A percentile compares a stretch with the other conserved stretches of the same genome.
Conservation (phyloP, 2,329 filamentous ascomycete species). For the Aspergillus phoenicis region DNA sequence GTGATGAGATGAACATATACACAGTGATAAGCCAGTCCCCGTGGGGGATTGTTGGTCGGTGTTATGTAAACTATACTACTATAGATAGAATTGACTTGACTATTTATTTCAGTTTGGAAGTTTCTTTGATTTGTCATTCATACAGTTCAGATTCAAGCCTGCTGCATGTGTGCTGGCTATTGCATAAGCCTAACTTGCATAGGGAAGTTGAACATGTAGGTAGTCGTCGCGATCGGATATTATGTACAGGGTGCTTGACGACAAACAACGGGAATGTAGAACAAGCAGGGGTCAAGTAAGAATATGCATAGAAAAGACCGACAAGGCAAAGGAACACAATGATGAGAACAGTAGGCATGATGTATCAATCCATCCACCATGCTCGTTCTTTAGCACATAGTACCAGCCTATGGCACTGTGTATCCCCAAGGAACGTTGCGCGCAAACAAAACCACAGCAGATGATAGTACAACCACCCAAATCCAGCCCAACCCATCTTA, state of each 20-base stretch:
- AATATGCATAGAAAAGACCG: constrained; percentile 8
- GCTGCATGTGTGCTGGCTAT: not conserved
- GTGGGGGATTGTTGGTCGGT: not conserved
- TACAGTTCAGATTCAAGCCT: not conserved
- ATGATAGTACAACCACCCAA: not conserved
- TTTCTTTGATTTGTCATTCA: not conserved
- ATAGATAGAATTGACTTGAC: not conserved
- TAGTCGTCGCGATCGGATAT: not conserved
- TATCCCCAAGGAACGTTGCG: not conserved
- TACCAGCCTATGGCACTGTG: not conserved
- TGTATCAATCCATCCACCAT: not conserved
- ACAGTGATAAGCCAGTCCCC: no score
- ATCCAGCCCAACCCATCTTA: not conserved
- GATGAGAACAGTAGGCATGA: not conserved
- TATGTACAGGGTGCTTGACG: not conserved
- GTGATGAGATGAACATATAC: not conserved
- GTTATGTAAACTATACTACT: not conserved
- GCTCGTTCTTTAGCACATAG: not conserved
- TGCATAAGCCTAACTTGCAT: no score
- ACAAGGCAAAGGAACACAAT: not conserved
- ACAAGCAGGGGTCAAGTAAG: not conserved
- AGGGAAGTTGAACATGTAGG: not conserved
- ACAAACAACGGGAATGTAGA: not conserved
- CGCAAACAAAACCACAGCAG: not conserved
- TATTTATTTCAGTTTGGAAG: not conserved